Evolutionary conservation across 2,329 filamentous ascomycete genomes (phyloP), one percentile per base, ranked within the genome.

Genomic region (Pseudogymnoascus sp.): DNA sequence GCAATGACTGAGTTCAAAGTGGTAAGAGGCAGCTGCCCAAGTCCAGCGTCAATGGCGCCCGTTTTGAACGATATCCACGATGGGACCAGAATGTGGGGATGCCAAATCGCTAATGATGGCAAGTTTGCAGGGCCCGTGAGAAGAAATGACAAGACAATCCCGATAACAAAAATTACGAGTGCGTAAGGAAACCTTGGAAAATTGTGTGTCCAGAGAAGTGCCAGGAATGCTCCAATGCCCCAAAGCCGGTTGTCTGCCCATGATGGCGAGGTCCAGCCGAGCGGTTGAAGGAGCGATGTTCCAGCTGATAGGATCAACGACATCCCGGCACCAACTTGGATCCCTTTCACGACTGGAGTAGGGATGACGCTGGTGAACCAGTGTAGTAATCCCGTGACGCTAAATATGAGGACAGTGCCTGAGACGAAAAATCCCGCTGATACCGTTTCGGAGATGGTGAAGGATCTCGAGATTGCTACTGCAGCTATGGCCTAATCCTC

Each of bases 1-100:
- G 93, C 95, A 65, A 97, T 87, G 69, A 97, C 85, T 4, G 92
- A 96, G 78, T 97, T 97, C 63, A 97, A 83, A 0, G 91, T 91
- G 0, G 93, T 97, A 10, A 97, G 83, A 1, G 93, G 93, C 15
- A 97, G 82, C 75, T 97, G 93, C 1, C 91, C 91, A 8, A 97
- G 11, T 72, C 72, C 67, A 71, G 72, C 78, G 71, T 86, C 81
- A 3, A 87, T 73, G 0, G 83, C 82, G 1, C 85, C 85, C 11
- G 72, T 76, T 67, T 73, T 75, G 79, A 81, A 88, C 72, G 63
- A 72, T 42, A 17, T 8, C 66, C 65, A 67, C 6, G 68, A 76
- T 63, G 83, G 83, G 35, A 83, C 71, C 60, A 77, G 77, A 17
- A 79, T 66, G 62, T 73, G 75, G 4, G 90, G 86, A 69, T 78